Evolutionary conservation across 106 monocot genomes (phyloP).

Genomic region (Amphibolis antarctica): DNA sequence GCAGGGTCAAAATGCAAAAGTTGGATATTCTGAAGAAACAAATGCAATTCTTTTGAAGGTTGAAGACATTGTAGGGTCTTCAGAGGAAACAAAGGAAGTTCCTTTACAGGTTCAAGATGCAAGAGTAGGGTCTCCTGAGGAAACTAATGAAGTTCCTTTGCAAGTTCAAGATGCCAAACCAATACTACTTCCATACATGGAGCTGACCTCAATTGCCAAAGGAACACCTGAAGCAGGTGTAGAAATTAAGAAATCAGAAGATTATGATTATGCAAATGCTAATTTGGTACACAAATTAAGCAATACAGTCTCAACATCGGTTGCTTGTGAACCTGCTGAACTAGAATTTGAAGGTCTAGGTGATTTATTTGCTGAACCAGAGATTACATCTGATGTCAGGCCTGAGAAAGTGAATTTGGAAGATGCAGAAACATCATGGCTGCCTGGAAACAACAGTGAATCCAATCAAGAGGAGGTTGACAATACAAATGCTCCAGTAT

Average conservation of each 20-base stretch:
- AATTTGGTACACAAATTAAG: slow-evolving; percentile 1
- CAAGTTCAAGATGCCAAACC: not conserved
- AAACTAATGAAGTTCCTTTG: not conserved
- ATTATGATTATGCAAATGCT: slow-evolving; percentile 9
- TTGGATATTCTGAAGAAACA: slow-evolving; percentile 17
- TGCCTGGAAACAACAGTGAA: slow-evolving; percentile 31
- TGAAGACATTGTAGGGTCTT: slow-evolving; percentile 14
- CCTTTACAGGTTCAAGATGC: not conserved
- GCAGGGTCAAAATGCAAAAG: not conserved
- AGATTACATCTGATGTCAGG: slow-evolving; percentile 38
- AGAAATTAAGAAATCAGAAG: slow-evolving; percentile 17
- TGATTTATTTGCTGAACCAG: slow-evolving; percentile 75
- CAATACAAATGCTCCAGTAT: slow-evolving; percentile 49
- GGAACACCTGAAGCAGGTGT: slow-evolving; percentile 9
- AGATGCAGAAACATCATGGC: slow-evolving; percentile 39
- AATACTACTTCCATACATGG: slow-evolving; percentile 37
- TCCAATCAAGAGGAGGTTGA: slow-evolving; percentile 62
- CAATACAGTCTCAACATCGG: slow-evolving; percentile 7
- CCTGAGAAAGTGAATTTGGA: slow-evolving; percentile 22
- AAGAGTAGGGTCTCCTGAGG: slow-evolving; percentile 10
- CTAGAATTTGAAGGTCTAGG: slow-evolving; percentile 68
- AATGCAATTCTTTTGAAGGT: not conserved
- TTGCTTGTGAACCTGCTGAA: slow-evolving; percentile 27
- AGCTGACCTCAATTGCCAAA: slow-evolving; percentile 12
- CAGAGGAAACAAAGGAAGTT: slow-evolving; percentile 12